Evolutionary conservation across 2,329 filamentous ascomycete species (phyloP).

Genomic region (Conoideocrella luteorostrata): DNA sequence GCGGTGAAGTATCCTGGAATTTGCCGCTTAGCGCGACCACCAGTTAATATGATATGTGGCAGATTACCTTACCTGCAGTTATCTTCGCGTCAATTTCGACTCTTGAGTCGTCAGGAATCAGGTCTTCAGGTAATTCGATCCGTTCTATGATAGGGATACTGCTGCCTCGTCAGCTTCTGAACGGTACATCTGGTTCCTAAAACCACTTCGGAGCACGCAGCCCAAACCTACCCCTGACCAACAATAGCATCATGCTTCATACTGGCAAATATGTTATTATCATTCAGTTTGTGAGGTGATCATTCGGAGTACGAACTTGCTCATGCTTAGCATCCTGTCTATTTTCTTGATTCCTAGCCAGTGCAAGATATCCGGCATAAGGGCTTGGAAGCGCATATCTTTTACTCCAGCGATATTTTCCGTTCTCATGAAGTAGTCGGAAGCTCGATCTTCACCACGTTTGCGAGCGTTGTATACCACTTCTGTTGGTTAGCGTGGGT

Average conservation of each 20-base stretch:
- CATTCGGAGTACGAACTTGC: conserved; percentile 57
- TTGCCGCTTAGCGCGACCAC: background rate
- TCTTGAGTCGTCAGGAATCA: conserved; percentile 89
- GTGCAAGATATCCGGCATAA: conserved; percentile 97
- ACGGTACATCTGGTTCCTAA: too few relatives aligned
- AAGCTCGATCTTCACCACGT: conserved; percentile 71
- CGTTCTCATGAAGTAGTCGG: conserved; percentile 94
- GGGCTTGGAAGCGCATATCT: conserved; percentile 92
- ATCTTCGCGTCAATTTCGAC: conserved; percentile 99
- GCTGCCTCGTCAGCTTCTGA: conserved; percentile 2
- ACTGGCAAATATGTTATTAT: conserved; percentile 33
- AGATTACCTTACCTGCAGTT: conserved; percentile 72
- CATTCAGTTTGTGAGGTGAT: background rate
- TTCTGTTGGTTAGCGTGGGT: conserved; percentile 12
- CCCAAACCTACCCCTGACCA: conserved; percentile 56
- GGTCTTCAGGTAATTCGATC: conserved; percentile 84
- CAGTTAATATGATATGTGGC: background rate
- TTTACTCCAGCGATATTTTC: conserved; percentile 97
- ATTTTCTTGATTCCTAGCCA: conserved; percentile 99
- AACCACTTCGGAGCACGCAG: background rate
- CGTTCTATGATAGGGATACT: conserved; percentile 82
- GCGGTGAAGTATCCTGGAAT: conserved; percentile 69
- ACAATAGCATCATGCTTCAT: conserved; percentile 92
- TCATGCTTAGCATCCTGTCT: conserved; percentile 97
- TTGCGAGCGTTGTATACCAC: conserved; percentile 76